Evolutionary conservation across 306 rosid species (phyloP), one percentile per base, ranked within the genome.

Genomic region (Cotoneaster glaucophyllus): DNA sequence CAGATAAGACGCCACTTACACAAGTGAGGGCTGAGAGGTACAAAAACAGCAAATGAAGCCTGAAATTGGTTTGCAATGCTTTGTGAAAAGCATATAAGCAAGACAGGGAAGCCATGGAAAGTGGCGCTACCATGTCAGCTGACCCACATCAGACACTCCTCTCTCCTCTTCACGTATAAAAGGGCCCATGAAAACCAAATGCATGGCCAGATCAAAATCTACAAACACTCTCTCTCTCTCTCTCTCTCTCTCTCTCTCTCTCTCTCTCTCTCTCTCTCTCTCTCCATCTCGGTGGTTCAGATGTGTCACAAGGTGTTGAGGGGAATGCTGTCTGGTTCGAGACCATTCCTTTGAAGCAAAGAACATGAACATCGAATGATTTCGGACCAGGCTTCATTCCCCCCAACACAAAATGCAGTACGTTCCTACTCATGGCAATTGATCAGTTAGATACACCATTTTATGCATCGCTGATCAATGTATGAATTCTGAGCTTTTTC

Each of bases 311-410:
- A 77, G 21, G 18, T 45, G 97, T 84, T 95, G 89, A 86, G 99
- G 97, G 91, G 92, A 90, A 92, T 88, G 96, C 78, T 84, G 97
- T 87, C 91, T 90, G 97, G 96, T 89, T 92, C 97, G 99, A 92
- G 85, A 86, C 87, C 90, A 78, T 83, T 84, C 77, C 56, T 74
- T 13, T 17, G 53, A 28, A 85, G 77, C 64, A 18, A 50, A 67
- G 31, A 48, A 8, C 62, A 24, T 6, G 21, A 6, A 4, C 10
- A 28, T 18, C 17, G 84, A 86, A 80, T 85, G 93, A 89, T 90
- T 81, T 95, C 96, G 97, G 98, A 91, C 98, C 97, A 91, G 98
- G 97, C 98, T 94, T 94, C 98, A 91, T 94, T 91, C 98, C 98
- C 94, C 96, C 84, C 83, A 91, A 48, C 96, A 80, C 71, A 39